Conservation (phyloP, 148 eudicot genomes). For the Suaeda aralocaspica region DNA sequence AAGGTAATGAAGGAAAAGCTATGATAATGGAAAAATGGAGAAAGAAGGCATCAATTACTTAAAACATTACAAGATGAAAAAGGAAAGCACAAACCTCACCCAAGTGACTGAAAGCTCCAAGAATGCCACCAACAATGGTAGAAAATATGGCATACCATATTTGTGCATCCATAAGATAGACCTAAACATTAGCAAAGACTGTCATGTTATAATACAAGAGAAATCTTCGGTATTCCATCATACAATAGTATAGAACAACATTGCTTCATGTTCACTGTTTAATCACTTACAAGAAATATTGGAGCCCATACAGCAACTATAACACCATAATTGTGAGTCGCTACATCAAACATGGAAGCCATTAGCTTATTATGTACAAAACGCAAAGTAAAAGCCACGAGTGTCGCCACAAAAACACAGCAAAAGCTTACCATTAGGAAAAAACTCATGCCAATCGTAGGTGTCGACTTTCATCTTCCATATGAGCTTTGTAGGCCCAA, state of each 20-base stretch:
- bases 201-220: slow-evolving; percentile 15
- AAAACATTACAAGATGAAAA: background rate
- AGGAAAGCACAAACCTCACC: slow-evolving; percentile 68
- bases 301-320: slow-evolving; percentile 93
- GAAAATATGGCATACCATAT: slow-evolving; percentile 98
- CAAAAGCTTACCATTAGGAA: slow-evolving; percentile 63
- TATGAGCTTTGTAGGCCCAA: slow-evolving; percentile 70
- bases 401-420: background rate
- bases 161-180: slow-evolving; percentile 96
- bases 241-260: background rate
- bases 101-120: slow-evolving; percentile 98
- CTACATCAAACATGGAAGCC: slow-evolving; percentile 44
- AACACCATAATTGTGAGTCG: slow-evolving; percentile 67
- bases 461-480: slow-evolving; percentile 56
- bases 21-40: background rate
- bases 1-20: background rate
- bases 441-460: slow-evolving; percentile 91
- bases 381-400: slow-evolving; percentile 7
- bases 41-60: background rate
- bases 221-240: slow-evolving; percentile 4
- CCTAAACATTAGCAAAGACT: slow-evolving; percentile 38
- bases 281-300: slow-evolving; percentile 67
- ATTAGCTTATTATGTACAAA: slow-evolving; percentile 19
- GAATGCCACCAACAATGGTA: slow-evolving; percentile 87
- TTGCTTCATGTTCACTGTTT: background rate